These are phyloP conservation scores for Sporothrix sp. DNA, from an alignment of 2,329 filamentous ascomycete genomes.

Conservation along the genomic window DNA sequence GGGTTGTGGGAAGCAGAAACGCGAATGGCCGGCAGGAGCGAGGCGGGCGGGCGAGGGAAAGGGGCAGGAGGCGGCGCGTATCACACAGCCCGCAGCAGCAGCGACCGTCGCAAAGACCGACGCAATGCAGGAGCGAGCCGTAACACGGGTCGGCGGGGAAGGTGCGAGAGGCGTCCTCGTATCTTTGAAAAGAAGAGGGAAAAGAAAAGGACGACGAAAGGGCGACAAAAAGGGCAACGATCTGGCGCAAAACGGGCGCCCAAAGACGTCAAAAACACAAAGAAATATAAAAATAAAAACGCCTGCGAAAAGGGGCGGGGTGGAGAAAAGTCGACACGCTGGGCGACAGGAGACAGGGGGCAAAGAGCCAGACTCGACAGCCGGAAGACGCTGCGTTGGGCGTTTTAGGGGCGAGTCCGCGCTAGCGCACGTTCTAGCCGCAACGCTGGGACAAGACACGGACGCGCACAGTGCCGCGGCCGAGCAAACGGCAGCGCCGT, in stretches of 20 bases:
- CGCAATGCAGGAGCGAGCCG: not conserved
- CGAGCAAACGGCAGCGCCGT: too few relatives aligned
- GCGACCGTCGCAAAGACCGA: not conserved
- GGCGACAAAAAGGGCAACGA: not conserved
- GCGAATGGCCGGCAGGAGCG: not conserved
- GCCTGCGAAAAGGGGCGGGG: constrained; percentile 5
- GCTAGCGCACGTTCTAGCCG: constrained; percentile 2
- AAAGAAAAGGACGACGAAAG: not conserved
- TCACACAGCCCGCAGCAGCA: not conserved
- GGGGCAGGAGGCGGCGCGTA: not conserved
- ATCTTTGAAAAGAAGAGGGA: not conserved
- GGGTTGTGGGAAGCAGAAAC: too few relatives aligned
- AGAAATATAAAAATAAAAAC: not conserved
- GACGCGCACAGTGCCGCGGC: not conserved
- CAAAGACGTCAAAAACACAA: not conserved
- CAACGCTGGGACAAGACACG: not conserved
- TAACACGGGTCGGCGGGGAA: too few relatives aligned
- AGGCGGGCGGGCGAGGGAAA: not conserved
- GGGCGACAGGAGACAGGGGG: not conserved
- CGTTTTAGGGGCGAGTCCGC: not conserved
- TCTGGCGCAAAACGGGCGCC: too few relatives aligned
- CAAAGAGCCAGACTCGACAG: not conserved
- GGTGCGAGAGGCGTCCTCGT: too few relatives aligned
- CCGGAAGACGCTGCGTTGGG: constrained; percentile 2
- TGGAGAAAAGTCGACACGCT: not conserved